phyloP scores from a whole-genome alignment of 331 rosid species.

The Spiraea crenata region DNA sequence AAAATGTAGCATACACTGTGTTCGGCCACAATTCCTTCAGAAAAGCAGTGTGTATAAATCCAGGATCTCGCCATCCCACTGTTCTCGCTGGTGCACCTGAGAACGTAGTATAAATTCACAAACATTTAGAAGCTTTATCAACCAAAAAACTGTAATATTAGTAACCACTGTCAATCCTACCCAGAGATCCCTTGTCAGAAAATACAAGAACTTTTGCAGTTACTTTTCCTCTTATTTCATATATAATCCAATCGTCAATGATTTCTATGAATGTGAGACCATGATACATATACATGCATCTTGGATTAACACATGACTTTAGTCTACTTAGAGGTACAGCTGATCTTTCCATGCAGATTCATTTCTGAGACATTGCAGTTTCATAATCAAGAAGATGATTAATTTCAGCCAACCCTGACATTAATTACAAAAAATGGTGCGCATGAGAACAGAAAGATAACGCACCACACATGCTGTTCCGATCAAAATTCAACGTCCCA shows the following conservation, averaged over 20 bases:
- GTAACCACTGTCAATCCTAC: neutral
- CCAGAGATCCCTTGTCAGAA: neutral
- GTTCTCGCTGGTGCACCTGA: slow-evolving; percentile 95
- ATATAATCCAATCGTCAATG: no score
- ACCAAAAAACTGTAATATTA: neutral
- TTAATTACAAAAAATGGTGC: neutral
- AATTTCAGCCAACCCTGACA: neutral
- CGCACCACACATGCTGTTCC: slow-evolving; percentile 74
- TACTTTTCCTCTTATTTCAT: neutral
- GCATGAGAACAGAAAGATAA: slow-evolving; percentile 20
- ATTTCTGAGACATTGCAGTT: no score
- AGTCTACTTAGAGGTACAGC: no score
- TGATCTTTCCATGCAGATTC: no score
- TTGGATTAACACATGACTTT: no score
- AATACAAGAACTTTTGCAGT: neutral
- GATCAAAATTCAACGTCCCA: slow-evolving; percentile 69
- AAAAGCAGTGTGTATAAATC: slow-evolving; percentile 81
- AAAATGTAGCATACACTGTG: slow-evolving; percentile 42
- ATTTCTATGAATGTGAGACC: no score
- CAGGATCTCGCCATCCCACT: slow-evolving; percentile 98
- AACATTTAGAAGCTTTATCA: neutral
- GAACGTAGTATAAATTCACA: neutral
- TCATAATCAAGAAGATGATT: neutral
- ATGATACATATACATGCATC: no score
- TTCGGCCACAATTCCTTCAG: slow-evolving; percentile 86